phyloP scores from a whole-genome alignment of 2,329 filamentous ascomycete genomes.

The Neobulgaria alba region DNA sequence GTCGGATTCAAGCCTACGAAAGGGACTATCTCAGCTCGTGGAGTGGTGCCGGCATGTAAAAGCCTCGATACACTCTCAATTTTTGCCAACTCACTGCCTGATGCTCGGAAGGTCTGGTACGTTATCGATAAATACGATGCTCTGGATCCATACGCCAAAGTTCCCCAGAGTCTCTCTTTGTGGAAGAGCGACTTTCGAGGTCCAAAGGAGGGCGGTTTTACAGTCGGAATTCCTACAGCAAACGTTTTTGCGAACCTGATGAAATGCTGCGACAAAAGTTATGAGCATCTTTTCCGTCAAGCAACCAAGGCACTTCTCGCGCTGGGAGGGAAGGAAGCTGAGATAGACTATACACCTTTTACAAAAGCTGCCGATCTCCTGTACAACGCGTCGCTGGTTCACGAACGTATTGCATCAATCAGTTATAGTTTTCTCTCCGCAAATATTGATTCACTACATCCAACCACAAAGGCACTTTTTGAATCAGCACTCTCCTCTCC shows the following conservation, averaged over 20 bases:
- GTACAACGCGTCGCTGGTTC: conserved; percentile 44
- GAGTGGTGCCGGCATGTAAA: conserved; percentile 42
- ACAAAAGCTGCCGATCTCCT: conserved; percentile 40
- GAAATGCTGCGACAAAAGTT: conserved; percentile 34
- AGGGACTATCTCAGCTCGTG: conserved; percentile 38
- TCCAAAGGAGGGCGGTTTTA: conserved; percentile 31
- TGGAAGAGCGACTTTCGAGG: conserved; percentile 26
- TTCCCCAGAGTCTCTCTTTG: conserved; percentile 22
- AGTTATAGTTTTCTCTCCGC: conserved; percentile 30
- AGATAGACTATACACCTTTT: conserved; percentile 38
- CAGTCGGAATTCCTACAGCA: conserved; percentile 42
- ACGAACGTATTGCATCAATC: conserved; percentile 39
- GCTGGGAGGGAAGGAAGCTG: conserved; percentile 31
- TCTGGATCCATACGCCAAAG: conserved; percentile 39
- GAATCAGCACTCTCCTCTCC: conserved; percentile 30
- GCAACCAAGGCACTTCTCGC: conserved; percentile 31
- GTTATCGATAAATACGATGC: conserved; percentile 37
- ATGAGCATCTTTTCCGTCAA: conserved; percentile 32
- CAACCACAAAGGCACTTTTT: conserved; percentile 37
- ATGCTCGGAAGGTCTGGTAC: conserved; percentile 42
- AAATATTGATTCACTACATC: conserved; percentile 35
- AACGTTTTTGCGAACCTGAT: conserved; percentile 29
- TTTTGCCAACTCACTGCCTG: conserved; percentile 36
- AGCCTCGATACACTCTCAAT: conserved; percentile 45
- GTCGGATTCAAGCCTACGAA: conserved; percentile 41